Percentiles rank a stretch among this genome's conserved stretches.
Conservation (phyloP, 2,329 filamentous ascomycete species). For the Fusarium sp. region DNA sequence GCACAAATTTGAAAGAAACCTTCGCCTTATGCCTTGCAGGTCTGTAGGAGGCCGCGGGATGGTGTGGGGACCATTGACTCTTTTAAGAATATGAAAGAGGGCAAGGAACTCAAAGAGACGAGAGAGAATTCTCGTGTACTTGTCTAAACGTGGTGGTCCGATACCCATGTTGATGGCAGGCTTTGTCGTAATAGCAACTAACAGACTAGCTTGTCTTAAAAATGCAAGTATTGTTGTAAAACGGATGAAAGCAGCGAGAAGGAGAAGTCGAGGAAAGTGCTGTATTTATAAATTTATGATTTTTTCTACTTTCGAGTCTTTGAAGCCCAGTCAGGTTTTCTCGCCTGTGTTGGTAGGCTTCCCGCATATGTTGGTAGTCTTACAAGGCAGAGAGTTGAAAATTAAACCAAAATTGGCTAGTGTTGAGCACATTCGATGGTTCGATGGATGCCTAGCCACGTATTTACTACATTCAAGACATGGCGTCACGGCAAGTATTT, state of each 20-base stretch:
- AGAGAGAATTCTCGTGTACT: conserved; percentile 18
- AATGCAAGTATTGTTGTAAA: not conserved
- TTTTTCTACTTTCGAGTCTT: not conserved
- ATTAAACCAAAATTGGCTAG: not conserved
- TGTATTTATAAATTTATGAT: not conserved
- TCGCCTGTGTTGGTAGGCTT: not conserved
- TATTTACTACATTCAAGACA: not conserved
- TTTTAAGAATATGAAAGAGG: conserved; percentile 26
- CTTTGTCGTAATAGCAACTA: not conserved
- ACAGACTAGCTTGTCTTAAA: not conserved
- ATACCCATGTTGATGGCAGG: conserved; percentile 1
- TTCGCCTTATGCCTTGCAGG: conserved; percentile 10
- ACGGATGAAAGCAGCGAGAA: not conserved
- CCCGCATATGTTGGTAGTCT: not conserved
- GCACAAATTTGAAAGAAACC: conserved; percentile 52
- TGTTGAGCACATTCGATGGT: not conserved
- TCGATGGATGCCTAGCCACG: not conserved
- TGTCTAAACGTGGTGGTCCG: conserved; percentile 22
- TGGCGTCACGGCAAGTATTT: not conserved
- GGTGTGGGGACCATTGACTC: conserved; percentile 17
- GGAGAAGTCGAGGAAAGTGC: not conserved
- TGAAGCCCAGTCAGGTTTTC: not conserved
- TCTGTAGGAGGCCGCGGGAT: not conserved
- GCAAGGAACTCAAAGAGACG: conserved; percentile 35
- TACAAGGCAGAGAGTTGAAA: not conserved